phyloP scores from a whole-genome alignment of 306 rosid species.

The Prunus mira region DNA sequence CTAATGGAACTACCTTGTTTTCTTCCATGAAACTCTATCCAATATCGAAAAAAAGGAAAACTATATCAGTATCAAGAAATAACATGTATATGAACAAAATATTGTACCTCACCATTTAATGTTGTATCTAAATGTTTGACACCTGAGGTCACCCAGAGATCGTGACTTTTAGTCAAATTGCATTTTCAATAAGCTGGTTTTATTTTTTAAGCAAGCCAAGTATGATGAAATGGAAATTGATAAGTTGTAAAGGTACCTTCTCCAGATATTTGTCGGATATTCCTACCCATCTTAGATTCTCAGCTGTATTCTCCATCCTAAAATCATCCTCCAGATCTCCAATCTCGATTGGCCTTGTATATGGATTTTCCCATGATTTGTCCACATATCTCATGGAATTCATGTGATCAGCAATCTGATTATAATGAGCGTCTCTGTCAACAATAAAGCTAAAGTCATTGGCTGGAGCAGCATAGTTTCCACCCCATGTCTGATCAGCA shows the following conservation, averaged over 20 bases:
- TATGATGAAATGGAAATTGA: not conserved
- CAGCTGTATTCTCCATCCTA: conserved; percentile 45
- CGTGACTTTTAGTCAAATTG: not conserved
- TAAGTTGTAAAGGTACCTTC: conserved; percentile 45
- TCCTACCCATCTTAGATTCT: conserved; percentile 90
- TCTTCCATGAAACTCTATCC: conserved; percentile 67
- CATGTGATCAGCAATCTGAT: conserved; percentile 29
- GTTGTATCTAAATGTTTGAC: too few species aligned
- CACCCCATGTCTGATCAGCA: conserved; percentile 41
- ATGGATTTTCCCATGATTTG: conserved; percentile 57
- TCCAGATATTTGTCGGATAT: conserved; percentile 59
- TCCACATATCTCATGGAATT: conserved; percentile 39
- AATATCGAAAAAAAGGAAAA: conserved; percentile 5
- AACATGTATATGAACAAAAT: not conserved
- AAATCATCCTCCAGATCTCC: conserved; percentile 52
- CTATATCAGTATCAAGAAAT: not conserved
- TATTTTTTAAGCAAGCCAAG: not conserved
- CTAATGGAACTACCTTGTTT: conserved; percentile 62
- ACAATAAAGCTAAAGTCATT: conserved; percentile 70
- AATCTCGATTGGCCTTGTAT: conserved; percentile 43
- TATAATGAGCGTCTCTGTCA: conserved; percentile 32
- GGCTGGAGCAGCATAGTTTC: conserved; percentile 28
- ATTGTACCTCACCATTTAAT: too few species aligned
- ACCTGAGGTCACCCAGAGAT: not conserved
- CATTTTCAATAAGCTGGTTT: not conserved